phyloP scores from a whole-genome alignment of 441 rosid genomes.

The Omphalea diandra region DNA sequence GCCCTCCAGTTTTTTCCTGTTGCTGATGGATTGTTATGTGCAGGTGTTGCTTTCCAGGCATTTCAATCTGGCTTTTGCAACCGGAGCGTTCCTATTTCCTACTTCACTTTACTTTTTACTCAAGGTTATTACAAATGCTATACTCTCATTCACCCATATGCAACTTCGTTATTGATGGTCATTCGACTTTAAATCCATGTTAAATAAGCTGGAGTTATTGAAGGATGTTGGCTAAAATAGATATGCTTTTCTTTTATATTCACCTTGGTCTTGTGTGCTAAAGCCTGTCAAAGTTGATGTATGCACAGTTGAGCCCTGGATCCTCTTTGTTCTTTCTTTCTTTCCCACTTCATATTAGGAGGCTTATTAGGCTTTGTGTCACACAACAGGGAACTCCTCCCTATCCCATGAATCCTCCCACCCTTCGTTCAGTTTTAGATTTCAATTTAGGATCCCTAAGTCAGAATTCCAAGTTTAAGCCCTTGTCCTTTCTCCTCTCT shows the following conservation, averaged over 20 bases:
- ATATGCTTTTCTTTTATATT: background rate
- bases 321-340: background rate
- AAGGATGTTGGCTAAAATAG: background rate
- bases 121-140: constrained; percentile 51
- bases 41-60: constrained; percentile 81
- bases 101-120: constrained; percentile 80
- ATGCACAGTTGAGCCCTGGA: background rate
- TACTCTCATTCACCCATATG: constrained; percentile 8
- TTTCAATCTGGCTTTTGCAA: constrained; percentile 59
- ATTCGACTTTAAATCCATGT: constrained; percentile 2
- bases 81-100: constrained; percentile 85
- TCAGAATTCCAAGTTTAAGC: background rate
- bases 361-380: background rate
- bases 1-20: constrained; percentile 14
- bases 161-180: constrained; percentile 10
- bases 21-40: constrained; percentile 37
- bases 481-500: background rate
- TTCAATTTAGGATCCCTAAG: background rate
- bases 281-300: background rate
- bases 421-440: background rate
- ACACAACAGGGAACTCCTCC: background rate
- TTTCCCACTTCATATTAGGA: constrained; percentile 1
- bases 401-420: no score
- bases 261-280: background rate
- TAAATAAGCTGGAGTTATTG: background rate